phyloP scores from a whole-genome alignment of 371 early-diverging fungal genomes.

The Rhizopus stolonifer region DNA sequence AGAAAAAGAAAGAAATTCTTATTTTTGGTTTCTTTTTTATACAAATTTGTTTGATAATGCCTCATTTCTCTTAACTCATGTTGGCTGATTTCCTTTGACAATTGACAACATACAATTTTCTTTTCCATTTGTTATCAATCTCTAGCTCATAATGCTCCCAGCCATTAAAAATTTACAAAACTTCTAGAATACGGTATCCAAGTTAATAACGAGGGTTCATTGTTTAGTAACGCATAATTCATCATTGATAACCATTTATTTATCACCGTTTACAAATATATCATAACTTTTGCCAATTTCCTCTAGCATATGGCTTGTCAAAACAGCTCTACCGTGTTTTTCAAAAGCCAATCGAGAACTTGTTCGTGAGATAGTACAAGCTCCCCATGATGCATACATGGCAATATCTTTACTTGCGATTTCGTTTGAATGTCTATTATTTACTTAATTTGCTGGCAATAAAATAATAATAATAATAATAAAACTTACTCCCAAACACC shows the following conservation, averaged over 20 bases:
- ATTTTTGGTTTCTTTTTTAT: no score
- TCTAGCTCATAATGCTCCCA: no score
- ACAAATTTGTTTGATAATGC: no score
- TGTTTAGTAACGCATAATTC: no score
- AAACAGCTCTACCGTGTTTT: constrained; percentile 69
- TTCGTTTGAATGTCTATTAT: constrained; percentile 37
- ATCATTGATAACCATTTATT: constrained; percentile 6
- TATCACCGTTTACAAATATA: constrained; percentile 17
- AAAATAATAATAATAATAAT: constrained; percentile 1
- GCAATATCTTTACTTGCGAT: constrained; percentile 50
- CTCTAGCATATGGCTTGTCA: constrained; percentile 73
- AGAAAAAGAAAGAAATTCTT: no score
- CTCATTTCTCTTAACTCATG: no score
- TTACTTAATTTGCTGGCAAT: neutral
- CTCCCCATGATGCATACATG: constrained; percentile 73
- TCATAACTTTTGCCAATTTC: constrained; percentile 64
- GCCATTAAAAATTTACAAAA: no score
- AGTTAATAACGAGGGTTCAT: no score
- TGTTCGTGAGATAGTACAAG: constrained; percentile 64
- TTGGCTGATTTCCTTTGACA: no score
- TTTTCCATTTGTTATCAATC: no score
- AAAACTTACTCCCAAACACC: constrained; percentile 58
- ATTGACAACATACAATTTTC: no score
- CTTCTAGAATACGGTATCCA: no score
- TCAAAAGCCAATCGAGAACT: constrained; percentile 69